Base-by-base conservation (phyloP, 305 asterid species). In the Fraxinus baroniana region DNA sequence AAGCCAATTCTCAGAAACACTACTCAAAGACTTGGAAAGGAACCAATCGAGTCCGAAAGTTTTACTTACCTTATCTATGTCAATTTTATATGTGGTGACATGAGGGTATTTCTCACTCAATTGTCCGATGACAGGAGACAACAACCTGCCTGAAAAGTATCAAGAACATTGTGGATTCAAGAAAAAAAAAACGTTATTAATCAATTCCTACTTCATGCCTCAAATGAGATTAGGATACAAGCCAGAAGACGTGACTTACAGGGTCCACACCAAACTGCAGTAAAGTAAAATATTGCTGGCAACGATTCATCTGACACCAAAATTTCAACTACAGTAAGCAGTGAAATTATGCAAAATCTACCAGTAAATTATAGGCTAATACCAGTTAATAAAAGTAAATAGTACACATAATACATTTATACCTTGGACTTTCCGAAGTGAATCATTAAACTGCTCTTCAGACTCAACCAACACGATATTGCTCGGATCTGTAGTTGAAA, bases 201-300 rank as follows among this genome's bases (percentile, higher is more conserved):
- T 66, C 77, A 72, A 33, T 32, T 74, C 44, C 4, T 64, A 60
- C 74, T 30, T 68, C 26, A 55, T 66, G 28, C 33, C 79, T 39
- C 83, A 24, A 28, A 77, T 20, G 75, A 66, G 18, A 52, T 39
- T 60, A 37, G 32, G 24, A 76, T 57, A 81, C 73, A 30, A 37
- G 33, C 9, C 60, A 39, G 22, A 86, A 26, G 68, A 18, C 36
- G 3, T 20, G 20, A 84, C 97, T 93, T 93, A 95, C 99, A 95
- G 78, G 99, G 99, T 77, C 94, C 97, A 83, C 99, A 95, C 99
- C 99, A 95, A 87, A 85, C 97, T 32, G 98, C 99, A 6, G 99
- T 94, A 68, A 92, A 95, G 91, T 95, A 95, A 90, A 95, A 94
- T 85, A 95, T 81, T 7, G 98, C 92, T n/a, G 97, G 97, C 90